Evolutionary conservation across 202 grass and related monocot species (phyloP).

Genomic region (Saccharum hybrid): DNA sequence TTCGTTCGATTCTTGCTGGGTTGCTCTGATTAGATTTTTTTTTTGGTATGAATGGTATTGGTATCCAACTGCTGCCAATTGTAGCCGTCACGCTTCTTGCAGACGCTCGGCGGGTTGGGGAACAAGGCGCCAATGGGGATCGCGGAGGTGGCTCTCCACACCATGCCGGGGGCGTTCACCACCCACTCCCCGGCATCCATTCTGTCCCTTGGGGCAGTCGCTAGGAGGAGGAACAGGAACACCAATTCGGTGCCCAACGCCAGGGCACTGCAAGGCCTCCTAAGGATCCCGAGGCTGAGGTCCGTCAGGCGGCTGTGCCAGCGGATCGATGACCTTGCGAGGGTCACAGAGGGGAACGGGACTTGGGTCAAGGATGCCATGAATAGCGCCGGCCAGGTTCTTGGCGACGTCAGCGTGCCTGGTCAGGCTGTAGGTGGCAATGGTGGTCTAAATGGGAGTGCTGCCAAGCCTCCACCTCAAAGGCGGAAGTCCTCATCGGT

Average conservation of each 20-base stretch:
- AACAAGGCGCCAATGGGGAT: conserved; percentile 37
- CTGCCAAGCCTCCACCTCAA: conserved; percentile 39
- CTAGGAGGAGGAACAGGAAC: conserved; percentile 33
- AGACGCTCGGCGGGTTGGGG: conserved; percentile 17
- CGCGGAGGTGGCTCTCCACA: conserved; percentile 47
- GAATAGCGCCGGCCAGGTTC: conserved; percentile 58
- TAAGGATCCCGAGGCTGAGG: conserved; percentile 7
- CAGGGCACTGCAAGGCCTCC: conserved; percentile 33
- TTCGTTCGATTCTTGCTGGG: background rate
- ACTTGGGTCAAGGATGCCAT: conserved; percentile 53
- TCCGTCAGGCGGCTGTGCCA: conserved; percentile 59
- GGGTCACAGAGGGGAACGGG: conserved; percentile 56
- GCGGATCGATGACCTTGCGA: conserved; percentile 46
- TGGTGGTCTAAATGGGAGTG: conserved; percentile 45
- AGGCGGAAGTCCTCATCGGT: conserved; percentile 51
- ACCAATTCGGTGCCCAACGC: conserved; percentile 28
- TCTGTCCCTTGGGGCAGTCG: conserved; percentile 21
- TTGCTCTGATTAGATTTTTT: conserved; percentile 1
- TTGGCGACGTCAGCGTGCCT: conserved; percentile 44
- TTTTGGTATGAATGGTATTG: background rate
- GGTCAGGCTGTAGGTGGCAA: conserved; percentile 53
- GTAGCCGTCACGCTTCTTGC: background rate
- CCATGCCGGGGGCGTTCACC: conserved; percentile 40
- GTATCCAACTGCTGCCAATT: conserved; percentile 1
- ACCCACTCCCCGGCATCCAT: conserved; percentile 42